Evolutionary conservation across 148 eudicot genomes (phyloP).

Genomic region (Drosera capensis): DNA sequence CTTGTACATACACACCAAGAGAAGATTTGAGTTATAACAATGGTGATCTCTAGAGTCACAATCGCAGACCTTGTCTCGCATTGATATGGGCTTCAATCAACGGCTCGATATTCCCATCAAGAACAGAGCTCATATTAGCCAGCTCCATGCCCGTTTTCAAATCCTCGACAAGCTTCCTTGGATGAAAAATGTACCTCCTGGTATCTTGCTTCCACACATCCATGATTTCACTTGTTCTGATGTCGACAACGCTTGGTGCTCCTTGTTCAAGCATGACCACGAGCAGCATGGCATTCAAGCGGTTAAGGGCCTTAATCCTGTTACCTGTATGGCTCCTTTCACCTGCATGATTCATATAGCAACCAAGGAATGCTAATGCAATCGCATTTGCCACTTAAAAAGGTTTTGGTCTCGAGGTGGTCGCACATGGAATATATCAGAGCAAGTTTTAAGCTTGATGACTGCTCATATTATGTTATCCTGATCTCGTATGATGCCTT

Average conservation of each 20-base stretch:
- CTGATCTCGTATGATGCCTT: too few relatives aligned
- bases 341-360: conserved; percentile 24
- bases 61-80: conserved; percentile 47
- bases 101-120: conserved; percentile 63
- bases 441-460: too few relatives aligned
- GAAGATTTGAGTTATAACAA: too few relatives aligned
- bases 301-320: conserved; percentile 76
- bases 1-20: too few relatives aligned
- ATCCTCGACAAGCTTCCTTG: conserved; percentile 60
- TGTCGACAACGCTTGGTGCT: conserved; percentile 15
- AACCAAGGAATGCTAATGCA: too few relatives aligned
- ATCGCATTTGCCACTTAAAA: too few relatives aligned
- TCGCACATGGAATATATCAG: too few relatives aligned
- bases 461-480: too few relatives aligned
- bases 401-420: too few relatives aligned
- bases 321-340: conserved; percentile 70
- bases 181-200: conserved; percentile 45
- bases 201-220: conserved; percentile 36
- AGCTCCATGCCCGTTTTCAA: conserved; percentile 55
- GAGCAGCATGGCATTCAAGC: conserved; percentile 67
- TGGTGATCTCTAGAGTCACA: too few relatives aligned
- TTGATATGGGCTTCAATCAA: conserved; percentile 50
- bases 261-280: conserved; percentile 43
- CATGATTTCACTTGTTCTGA: conserved; percentile 18
- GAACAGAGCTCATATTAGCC: conserved; percentile 48